Evolutionary conservation across 345 rosid genomes (phyloP).

Genomic region (Linum trigynum): DNA sequence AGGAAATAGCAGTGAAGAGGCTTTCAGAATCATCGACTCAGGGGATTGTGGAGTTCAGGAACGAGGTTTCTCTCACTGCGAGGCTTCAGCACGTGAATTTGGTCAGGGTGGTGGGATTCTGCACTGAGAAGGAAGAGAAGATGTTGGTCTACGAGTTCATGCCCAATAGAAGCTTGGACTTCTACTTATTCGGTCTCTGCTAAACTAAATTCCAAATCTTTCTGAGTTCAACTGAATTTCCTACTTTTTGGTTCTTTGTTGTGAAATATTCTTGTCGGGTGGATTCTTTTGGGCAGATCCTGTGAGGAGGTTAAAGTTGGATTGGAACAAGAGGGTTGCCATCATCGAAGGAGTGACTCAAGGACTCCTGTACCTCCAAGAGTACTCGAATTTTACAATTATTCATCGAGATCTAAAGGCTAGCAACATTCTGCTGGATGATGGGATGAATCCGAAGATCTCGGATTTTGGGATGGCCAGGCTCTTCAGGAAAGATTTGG

Average conservation of each 20-base stretch:
- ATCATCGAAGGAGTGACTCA: not conserved
- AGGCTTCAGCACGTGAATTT: slow-evolving; percentile 39
- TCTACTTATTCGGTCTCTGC: slow-evolving; percentile 23
- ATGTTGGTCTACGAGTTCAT: slow-evolving; percentile 36
- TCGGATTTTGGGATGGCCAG: not conserved
- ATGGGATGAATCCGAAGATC: not conserved
- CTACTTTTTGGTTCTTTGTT: not conserved
- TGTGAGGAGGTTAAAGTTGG: not conserved
- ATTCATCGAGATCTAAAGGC: not conserved
- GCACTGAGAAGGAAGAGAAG: slow-evolving; percentile 28
- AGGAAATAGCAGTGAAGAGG: slow-evolving; percentile 40
- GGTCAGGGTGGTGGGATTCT: slow-evolving; percentile 26
- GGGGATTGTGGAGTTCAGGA: slow-evolving; percentile 30
- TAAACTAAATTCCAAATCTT: not conserved
- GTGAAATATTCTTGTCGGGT: not conserved
- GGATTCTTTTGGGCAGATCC: not conserved
- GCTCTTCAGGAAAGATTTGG: not conserved
- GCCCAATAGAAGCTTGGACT: slow-evolving; percentile 31
- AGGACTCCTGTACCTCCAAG: not conserved
- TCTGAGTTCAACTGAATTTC: not conserved
- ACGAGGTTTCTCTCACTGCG: slow-evolving; percentile 33
- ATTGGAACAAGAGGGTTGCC: not conserved
- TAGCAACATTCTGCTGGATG: not conserved
- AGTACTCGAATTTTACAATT: not conserved
- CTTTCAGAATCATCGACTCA: slow-evolving; percentile 31